These are phyloP conservation scores for Pichia cabralensis DNA, from an alignment of 805 yeast genomes.

Conservation along the genomic window DNA sequence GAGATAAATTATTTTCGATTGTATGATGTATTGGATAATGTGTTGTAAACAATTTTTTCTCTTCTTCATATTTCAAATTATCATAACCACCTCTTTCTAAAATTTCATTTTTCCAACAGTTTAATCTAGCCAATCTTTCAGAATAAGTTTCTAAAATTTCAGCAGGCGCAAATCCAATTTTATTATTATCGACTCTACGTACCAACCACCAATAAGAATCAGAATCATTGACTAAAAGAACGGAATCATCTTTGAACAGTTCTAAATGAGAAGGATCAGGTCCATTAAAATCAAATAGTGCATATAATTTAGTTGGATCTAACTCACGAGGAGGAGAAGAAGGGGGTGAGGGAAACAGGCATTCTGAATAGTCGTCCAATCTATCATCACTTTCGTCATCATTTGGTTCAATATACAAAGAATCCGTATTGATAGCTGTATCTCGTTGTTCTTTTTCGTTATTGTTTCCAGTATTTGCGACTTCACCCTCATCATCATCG, in stretches of 20 bases:
- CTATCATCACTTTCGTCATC: constrained; percentile 16
- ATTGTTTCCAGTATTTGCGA: constrained; percentile 12
- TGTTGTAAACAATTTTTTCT: constrained; percentile 17
- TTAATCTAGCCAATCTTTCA: constrained; percentile 83
- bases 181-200: constrained; percentile 28
- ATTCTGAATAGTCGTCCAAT: constrained; percentile 34
- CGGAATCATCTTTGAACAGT: constrained; percentile 70
- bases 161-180: constrained; percentile 92
- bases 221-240: constrained; percentile 71
- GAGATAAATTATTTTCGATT: neutral
- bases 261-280: constrained; percentile 91
- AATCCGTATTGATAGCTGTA: constrained; percentile 12
- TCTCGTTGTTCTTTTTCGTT: too few species aligned
- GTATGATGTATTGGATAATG: constrained; percentile 12
- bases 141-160: constrained; percentile 87
- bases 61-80: constrained; percentile 17
- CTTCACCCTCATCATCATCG: constrained; percentile 4
- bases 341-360: constrained; percentile 52
- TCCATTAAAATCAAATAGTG: constrained; percentile 78
- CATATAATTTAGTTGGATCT: constrained; percentile 77
- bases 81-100: constrained; percentile 29
- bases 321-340: constrained; percentile 72
- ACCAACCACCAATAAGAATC: constrained; percentile 98
- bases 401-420: constrained; percentile 13
- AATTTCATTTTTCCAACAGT: constrained; percentile 87